These are phyloP conservation scores for Xanthoconium stramineum DNA, from an alignment of 768 basidiomycete species.

Conservation along the genomic window DNA sequence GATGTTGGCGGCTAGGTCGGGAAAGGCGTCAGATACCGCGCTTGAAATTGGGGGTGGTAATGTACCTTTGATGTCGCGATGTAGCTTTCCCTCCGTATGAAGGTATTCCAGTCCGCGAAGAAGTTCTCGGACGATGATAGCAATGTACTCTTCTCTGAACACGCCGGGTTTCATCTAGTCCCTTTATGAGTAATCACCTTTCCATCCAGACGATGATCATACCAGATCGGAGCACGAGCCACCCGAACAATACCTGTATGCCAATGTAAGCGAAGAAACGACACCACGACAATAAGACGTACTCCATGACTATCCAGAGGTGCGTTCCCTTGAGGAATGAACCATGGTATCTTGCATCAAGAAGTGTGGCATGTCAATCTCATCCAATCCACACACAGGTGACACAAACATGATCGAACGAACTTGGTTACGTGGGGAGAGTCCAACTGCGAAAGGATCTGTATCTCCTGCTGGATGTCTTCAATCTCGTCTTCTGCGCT, in stretches of 20 bases:
- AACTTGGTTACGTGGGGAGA: constrained; percentile 95
- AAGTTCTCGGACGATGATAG: constrained; percentile 91
- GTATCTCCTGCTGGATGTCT: constrained; percentile 98
- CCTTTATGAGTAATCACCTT: constrained; percentile 5
- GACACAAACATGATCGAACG: constrained; percentile 35
- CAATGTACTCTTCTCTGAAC: constrained; percentile 98
- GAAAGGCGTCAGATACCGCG: neutral
- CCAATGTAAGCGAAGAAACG: constrained; percentile 8
- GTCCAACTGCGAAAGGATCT: constrained; percentile 94
- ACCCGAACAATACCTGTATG: constrained; percentile 85
- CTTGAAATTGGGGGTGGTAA: neutral
- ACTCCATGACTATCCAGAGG: constrained; percentile 99
- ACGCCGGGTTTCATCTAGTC: constrained; percentile 95
- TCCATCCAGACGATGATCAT: constrained; percentile 27
- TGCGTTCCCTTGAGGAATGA: constrained; percentile 93
- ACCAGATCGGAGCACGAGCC: constrained; percentile 98
- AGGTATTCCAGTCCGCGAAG: constrained; percentile 92
- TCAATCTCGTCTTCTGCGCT: constrained; percentile 99
- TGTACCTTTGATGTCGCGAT: constrained; percentile 97
- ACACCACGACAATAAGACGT: constrained; percentile 26
- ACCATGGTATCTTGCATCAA: constrained; percentile 77
- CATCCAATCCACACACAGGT: constrained; percentile 29
- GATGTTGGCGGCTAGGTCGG: constrained; percentile 80
- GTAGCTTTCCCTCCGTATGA: constrained; percentile 93
- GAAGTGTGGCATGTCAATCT: constrained; percentile 29